Base-by-base conservation (phyloP, 768 basidiomycete genomes). In the Boletus rufocinnamomeus region DNA sequence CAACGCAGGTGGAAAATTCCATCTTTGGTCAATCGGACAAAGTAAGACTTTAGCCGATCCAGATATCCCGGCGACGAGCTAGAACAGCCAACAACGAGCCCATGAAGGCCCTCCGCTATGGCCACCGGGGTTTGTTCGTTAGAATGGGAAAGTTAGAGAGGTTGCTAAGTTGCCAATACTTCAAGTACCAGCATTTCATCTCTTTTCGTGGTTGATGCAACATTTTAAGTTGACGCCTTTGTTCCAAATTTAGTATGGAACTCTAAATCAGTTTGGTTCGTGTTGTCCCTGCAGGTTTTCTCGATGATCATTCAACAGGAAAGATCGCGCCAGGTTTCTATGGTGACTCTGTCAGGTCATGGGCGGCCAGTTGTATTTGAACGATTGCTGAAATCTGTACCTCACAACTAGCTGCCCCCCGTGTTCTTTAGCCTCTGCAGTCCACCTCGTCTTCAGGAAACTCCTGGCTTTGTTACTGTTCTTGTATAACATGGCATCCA, bases 401-500 rank as follows among this genome's bases (percentile, higher is more conserved):
- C 8, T 45, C 35, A 52, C 46, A 48, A 35, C 25, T 52, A n/a
- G 35, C 44, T 44, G 19, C 54, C n/a, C 9, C n/a, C 30, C 41
- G 3, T 27, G 17, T 34, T 52, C n/a, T 37, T 41, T 10, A n/a
- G 19, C 10, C 19, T 27, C 23, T 21, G 14, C 38, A 44, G 46
- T 27, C 23, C 28, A 35, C 27, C 21, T 35, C 49, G 11, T 35
- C 60, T 54, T 49, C 48, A 23, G 25, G 17, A 32, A 40, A 48
- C 25, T 11, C 9, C n/a, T 38, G 25, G 19, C 54, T 48, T 43
- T 35, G 47, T 48, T 38, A 19, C 45, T 19, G 13, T n/a, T 48
- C 56, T 46, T 21, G 43, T 38, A 41, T 30, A 41, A 32, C 57
- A 73, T 73, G 72, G 53, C 67, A 11, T 55, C 48, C 52, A 72